Percentiles rank a stretch among this genome's conserved stretches.
phyloP scores from a whole-genome alignment of 2,329 filamentous ascomycete species.

The Colletotrichum spaethianum region DNA sequence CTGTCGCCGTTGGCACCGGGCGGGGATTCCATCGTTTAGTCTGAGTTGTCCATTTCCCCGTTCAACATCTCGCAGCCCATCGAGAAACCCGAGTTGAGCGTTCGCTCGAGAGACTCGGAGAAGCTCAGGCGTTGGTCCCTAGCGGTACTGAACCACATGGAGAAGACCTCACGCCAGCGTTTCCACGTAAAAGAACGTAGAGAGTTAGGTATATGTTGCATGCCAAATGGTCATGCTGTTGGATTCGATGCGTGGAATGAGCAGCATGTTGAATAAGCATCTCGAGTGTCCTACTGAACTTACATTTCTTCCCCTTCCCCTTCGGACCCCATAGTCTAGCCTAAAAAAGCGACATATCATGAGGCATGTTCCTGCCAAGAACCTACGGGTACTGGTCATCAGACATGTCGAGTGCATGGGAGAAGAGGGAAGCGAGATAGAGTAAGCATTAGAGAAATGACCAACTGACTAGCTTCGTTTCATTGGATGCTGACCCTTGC shows the following conservation, averaged over 20 bases:
- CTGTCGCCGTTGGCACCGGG: too few relatives aligned
- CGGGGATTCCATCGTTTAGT: too few relatives aligned
- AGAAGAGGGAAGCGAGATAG: conserved; percentile 2
- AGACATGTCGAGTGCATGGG: conserved; percentile 3
- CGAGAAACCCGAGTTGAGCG: too few relatives aligned
- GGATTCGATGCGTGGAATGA: neutral
- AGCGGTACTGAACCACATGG: too few relatives aligned
- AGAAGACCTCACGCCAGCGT: too few relatives aligned
- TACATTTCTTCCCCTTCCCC: neutral
- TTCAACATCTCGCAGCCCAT: too few relatives aligned
- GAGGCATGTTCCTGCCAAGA: conserved; percentile 3
- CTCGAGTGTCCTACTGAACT: neutral
- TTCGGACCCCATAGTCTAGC: conserved; percentile 3
- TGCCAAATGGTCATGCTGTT: conserved; percentile 7
- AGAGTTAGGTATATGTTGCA: neutral
- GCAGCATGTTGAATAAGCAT: neutral
- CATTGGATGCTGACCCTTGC: neutral
- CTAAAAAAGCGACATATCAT: neutral
- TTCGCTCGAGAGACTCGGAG: too few relatives aligned
- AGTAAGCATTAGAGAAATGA: conserved; percentile 11
- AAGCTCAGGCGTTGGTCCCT: too few relatives aligned
- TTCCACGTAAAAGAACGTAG: neutral
- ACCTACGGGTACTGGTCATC: conserved; percentile 1
- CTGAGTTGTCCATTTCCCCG: too few relatives aligned
- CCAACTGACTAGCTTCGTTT: neutral